Percentiles rank a stretch among this genome's conserved stretches.
These are phyloP conservation scores for Cylindrotheca closterium DNA, from an alignment of 108 stramenopile genomes.

Conservation along the genomic window DNA sequence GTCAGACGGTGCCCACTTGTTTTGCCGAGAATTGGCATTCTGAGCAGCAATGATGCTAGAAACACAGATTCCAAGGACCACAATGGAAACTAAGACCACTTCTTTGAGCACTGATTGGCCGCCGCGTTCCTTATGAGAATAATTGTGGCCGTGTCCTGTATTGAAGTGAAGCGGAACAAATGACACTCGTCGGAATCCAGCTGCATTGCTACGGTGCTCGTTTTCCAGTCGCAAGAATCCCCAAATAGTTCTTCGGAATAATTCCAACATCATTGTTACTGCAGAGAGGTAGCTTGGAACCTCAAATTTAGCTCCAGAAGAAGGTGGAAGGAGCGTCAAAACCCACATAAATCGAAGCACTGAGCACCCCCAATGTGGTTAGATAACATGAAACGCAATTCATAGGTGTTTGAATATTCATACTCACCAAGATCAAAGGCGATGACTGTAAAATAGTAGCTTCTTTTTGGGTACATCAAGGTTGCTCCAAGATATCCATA, in stretches of 20 bases:
- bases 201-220: conserved; percentile 82
- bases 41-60: conserved; percentile 82
- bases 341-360: conserved; percentile 92
- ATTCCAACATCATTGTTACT: conserved; percentile 75
- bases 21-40: conserved; percentile 15
- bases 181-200: conserved; percentile 76
- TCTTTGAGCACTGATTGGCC: conserved; percentile 75
- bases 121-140: conserved; percentile 62
- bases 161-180: conserved; percentile 90
- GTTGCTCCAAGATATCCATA: conserved; percentile 78
- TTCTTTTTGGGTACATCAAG: conserved; percentile 80
- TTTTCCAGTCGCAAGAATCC: conserved; percentile 91
- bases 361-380: conserved; percentile 15
- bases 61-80: conserved; percentile 62
- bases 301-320: conserved; percentile 77
- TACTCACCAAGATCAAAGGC: conserved; percentile 42
- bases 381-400: conserved; percentile 2
- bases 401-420: conserved; percentile 1
- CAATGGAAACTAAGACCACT: conserved; percentile 55
- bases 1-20: background rate
- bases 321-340: conserved; percentile 76
- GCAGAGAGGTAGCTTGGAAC: conserved; percentile 81
- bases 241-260: conserved; percentile 88
- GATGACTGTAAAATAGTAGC: conserved; percentile 69
- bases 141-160: conserved; percentile 76